These are phyloP conservation scores for Pseudonitzschia delicatissima DNA, from an alignment of 108 stramenopile species.

Conservation along the genomic window DNA sequence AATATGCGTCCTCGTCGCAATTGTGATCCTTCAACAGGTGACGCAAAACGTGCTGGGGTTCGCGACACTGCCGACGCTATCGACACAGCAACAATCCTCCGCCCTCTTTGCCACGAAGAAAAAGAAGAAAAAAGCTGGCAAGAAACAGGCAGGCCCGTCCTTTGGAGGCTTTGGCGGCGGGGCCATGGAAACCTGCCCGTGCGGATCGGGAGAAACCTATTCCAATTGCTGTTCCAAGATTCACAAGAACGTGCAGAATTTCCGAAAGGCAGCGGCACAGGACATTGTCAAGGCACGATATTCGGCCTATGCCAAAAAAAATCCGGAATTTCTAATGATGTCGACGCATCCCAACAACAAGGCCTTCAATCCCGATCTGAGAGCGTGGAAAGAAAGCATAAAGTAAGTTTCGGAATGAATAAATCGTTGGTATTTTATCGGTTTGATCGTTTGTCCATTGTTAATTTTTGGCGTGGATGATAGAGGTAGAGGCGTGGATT, in stretches of 20 bases:
- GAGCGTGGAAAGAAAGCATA: constrained; percentile 62
- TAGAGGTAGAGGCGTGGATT: neutral
- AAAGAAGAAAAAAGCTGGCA: constrained; percentile 25
- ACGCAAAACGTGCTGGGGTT: neutral
- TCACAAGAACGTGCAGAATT: constrained; percentile 48
- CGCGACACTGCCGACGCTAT: neutral
- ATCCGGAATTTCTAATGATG: constrained; percentile 59
- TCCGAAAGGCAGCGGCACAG: constrained; percentile 45
- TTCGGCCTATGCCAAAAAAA: constrained; percentile 67
- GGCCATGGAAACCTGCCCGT: constrained; percentile 61
- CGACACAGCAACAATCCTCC: neutral
- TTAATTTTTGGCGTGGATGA: neutral
- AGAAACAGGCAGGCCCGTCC: neutral
- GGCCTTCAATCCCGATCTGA: constrained; percentile 49
- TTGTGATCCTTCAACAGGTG: neutral
- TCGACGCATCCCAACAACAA: constrained; percentile 44
- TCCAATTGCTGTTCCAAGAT: constrained; percentile 61
- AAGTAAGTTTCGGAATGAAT: constrained; percentile 18
- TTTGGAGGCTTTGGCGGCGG: constrained; percentile 57
- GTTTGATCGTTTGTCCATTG: neutral
- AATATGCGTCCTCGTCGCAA: neutral
- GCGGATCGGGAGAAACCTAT: constrained; percentile 50
- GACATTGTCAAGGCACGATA: constrained; percentile 69
- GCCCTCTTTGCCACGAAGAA: constrained; percentile 25
- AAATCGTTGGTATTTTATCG: neutral